Evolutionary conservation across 192 early-diverging fungal genomes (phyloP).

Genomic region (Dispira parvispora): DNA sequence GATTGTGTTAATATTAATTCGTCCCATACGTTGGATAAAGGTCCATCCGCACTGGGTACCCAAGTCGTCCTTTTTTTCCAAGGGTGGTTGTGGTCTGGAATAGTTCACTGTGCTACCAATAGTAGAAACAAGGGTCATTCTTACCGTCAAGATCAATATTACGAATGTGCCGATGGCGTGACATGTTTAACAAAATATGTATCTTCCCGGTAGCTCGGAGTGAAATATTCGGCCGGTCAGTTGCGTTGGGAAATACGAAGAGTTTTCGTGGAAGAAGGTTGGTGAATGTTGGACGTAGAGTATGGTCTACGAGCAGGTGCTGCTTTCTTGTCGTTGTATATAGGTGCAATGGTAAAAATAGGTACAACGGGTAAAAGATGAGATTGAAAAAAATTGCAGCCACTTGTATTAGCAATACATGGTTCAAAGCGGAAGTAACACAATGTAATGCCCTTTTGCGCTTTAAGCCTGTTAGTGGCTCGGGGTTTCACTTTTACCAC

Average conservation of each 20-base stretch:
- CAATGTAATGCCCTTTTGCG: too few relatives aligned
- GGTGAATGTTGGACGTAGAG: too few relatives aligned
- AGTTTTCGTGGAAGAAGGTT: too few relatives aligned
- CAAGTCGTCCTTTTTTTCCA: neutral
- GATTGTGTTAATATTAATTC: neutral
- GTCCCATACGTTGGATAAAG: neutral
- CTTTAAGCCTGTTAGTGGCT: too few relatives aligned
- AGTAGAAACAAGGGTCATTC: neutral
- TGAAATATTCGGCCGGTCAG: too few relatives aligned
- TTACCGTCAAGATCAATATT: constrained; percentile 9
- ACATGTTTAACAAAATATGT: neutral
- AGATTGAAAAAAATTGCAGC: neutral
- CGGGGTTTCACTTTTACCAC: too few relatives aligned
- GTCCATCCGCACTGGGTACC: neutral
- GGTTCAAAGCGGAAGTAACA: neutral
- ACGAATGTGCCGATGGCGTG: constrained; percentile 9
- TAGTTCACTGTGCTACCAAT: neutral
- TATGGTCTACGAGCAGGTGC: too few relatives aligned
- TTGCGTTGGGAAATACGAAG: too few relatives aligned
- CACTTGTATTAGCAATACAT: neutral
- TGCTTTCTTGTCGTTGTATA: too few relatives aligned
- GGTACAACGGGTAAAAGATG: neutral
- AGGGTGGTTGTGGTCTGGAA: neutral
- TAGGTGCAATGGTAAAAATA: neutral
- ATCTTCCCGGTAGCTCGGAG: too few relatives aligned